These are phyloP conservation scores for Globisporangium alternatum DNA, from an alignment of 352 stramenopile species.

Conservation along the genomic window DNA sequence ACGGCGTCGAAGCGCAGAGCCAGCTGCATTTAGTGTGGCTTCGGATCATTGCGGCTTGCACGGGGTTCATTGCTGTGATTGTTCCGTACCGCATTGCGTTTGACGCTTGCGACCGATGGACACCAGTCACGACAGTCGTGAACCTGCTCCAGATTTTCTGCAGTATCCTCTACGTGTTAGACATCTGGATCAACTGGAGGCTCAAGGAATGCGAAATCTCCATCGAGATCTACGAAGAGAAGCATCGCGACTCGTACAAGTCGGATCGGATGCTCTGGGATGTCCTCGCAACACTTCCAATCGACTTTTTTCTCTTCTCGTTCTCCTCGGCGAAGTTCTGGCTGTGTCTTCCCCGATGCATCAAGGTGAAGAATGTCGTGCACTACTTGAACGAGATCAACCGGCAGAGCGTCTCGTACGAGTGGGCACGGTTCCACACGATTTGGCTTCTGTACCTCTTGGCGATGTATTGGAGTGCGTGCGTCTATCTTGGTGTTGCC, in stretches of 20 bases:
- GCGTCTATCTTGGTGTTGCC: conserved; percentile 43
- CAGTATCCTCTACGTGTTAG: conserved; percentile 35
- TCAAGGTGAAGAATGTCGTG: conserved; percentile 53
- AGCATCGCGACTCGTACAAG: conserved; percentile 39
- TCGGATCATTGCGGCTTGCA: conserved; percentile 29
- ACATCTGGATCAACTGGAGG: conserved; percentile 57
- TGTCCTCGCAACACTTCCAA: conserved; percentile 34
- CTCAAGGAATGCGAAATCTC: conserved; percentile 39
- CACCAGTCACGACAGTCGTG: conserved; percentile 3
- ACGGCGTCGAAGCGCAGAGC: conserved; percentile 38
- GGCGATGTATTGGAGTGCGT: conserved; percentile 59
- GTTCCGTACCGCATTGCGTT: conserved; percentile 53
- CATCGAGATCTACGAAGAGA: conserved; percentile 54
- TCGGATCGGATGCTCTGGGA: conserved; percentile 42
- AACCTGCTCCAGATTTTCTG: conserved; percentile 37
- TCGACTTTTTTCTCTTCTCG: conserved; percentile 35
- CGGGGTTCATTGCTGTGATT: conserved; percentile 39
- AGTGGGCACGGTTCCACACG: conserved; percentile 26
- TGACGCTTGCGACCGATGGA: conserved; percentile 36
- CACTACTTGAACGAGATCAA: conserved; percentile 62
- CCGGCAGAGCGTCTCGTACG: conserved; percentile 20
- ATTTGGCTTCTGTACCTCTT: conserved; percentile 57
- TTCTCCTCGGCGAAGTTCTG: conserved; percentile 22
- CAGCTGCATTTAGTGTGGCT: conserved; percentile 43
- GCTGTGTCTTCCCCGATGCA: conserved; percentile 41